Evolutionary conservation across 257 asterid species (phyloP), one percentile per base, ranked within the genome.

Genomic region (Solanum medicagineum): DNA sequence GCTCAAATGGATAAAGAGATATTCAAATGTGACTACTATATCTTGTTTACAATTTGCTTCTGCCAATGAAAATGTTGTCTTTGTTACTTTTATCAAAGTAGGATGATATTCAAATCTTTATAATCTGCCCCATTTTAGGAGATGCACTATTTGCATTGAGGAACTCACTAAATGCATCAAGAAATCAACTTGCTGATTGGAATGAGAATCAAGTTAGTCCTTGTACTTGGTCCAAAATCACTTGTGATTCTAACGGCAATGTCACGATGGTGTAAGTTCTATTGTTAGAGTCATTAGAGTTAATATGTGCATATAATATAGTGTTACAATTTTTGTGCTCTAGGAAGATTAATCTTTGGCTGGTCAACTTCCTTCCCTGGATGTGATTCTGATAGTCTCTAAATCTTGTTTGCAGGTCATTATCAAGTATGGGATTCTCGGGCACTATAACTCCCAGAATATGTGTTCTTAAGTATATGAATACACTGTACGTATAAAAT

Each of bases 181-280:
- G 29, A 65, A 79, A 44, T 89, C 97, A 95, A 91, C 98, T 97
- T 42, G 45, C 56, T 15, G 92, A 95, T 86, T 97, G 99, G 99
- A 91, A 93, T 69, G 88, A 66, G 85, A 88, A 93, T 88, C 97
- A 85, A 89, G 99, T 93, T 81, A 91, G 90, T 86, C 99, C 99
- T 7, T 97, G 99, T 89, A 95, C 97, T 80, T 97, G 98, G 99
- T 91, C 97, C 85, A 93, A 92, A 88, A 91, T 97, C 71, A 89
- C 84, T 79, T 97, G 99, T 75, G 98, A 94, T 79, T 65, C 51
- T 71, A 88, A 14, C 75, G 62, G 81, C 89, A 88, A 90, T 87
- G 98, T 97, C 83, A 85, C 90, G 14, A 86, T 92, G 59, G 95
- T 97, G 98, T 97, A 93, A 87, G 98, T 81, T 85, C 80, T 59